phyloP scores from a whole-genome alignment of 2,329 filamentous ascomycete genomes.

The Aureobasidium pullulans region DNA sequence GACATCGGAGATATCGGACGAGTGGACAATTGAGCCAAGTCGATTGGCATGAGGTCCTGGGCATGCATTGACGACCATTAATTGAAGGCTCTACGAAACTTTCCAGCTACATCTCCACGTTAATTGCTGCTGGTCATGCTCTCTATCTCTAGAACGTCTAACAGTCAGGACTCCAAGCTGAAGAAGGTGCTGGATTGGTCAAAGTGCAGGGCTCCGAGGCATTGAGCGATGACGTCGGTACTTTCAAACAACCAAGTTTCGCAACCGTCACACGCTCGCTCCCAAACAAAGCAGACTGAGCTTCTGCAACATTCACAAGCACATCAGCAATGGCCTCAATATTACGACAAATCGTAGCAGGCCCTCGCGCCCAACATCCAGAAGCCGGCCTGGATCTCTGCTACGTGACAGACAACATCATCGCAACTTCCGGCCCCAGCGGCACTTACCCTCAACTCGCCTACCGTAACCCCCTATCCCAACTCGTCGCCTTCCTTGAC shows the following conservation, averaged over 20 bases:
- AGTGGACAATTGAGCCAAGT: not conserved
- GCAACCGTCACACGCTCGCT: no score
- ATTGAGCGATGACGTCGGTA: not conserved
- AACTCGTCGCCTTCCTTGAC: conserved; percentile 82
- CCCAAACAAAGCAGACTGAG: no score
- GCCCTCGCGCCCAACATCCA: conserved; percentile 73
- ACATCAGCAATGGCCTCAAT: conserved; percentile 52
- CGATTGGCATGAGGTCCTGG: not conserved
- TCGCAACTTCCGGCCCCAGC: conserved; percentile 76
- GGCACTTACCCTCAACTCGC: conserved; percentile 83
- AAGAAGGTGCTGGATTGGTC: not conserved
- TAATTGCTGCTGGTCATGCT: not conserved
- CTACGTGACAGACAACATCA: conserved; percentile 81
- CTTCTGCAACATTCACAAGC: not conserved
- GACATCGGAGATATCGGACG: conserved; percentile 5
- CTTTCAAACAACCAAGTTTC: not conserved
- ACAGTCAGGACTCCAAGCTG: no score
- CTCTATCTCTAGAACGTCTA: not conserved
- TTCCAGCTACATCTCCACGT: not conserved
- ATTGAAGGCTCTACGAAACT: no score
- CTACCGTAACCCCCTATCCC: conserved; percentile 87
- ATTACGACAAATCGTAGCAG: conserved; percentile 83
- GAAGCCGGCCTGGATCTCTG: conserved; percentile 89
- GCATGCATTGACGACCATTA: not conserved
- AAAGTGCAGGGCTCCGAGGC: not conserved